Evolutionary conservation across 306 rosid genomes (phyloP), one percentile per base, ranked within the genome.

Genomic region (Glycyrrhiza uralensis): DNA sequence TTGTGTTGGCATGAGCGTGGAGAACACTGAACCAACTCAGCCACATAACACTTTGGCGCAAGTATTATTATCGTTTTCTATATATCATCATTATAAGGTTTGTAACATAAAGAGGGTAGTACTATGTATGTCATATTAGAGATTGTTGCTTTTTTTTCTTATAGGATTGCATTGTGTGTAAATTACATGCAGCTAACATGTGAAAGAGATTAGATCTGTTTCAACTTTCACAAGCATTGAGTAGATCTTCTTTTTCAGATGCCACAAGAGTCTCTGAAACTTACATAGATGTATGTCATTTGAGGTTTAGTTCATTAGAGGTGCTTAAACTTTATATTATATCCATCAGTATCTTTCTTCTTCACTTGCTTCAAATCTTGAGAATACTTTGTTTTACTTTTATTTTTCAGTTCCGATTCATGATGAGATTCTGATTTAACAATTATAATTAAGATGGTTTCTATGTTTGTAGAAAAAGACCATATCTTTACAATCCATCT

Each of bases 1-100:
- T 75, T 91, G 63, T 91, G 97, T 51, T 87, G 85, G 87, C 97
- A 81, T 24, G 97, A 91, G 38, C 90, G 92, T 7, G 78, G 64
- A 0, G 92, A 90, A 7, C 75, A 78, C 52, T 81, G 66, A 78
- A 32, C 42, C 42, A 46, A 65, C 18, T n/a, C n/a, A n/a, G n/a
- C n/a, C n/a, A n/a, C n/a, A n/a, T n/a, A n/a, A n/a, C n/a, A n/a
- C n/a, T n/a, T n/a, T n/a, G n/a, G n/a, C n/a, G n/a, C n/a, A n/a
- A n/a, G n/a, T n/a, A n/a, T n/a, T n/a, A n/a, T n/a, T n/a, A n/a
- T n/a, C n/a, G n/a, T n/a, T n/a, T n/a, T n/a, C n/a, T n/a, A n/a
- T n/a, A n/a, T n/a, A n/a, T n/a, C n/a, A n/a, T n/a, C n/a, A 54
- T 39, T 52, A 29, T 47, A 50, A 63, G 58, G 44, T 35, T n/a